phyloP scores from a whole-genome alignment of 2,329 filamentous ascomycete species.

The Cadophora luteo-olivacea region DNA sequence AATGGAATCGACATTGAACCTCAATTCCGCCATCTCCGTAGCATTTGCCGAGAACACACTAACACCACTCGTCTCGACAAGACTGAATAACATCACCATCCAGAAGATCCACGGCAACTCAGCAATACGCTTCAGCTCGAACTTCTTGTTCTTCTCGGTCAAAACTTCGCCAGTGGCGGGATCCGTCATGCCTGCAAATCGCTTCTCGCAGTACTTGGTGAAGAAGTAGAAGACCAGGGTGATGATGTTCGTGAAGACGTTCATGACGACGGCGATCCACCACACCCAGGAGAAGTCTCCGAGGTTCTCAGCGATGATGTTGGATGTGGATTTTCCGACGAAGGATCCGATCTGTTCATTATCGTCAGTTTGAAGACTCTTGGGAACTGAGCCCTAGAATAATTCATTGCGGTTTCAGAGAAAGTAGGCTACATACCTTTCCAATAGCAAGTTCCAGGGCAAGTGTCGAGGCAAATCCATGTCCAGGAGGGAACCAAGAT shows the following conservation, averaged over 20 bases:
- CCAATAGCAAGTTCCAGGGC: constrained; percentile 66
- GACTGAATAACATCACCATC: constrained; percentile 58
- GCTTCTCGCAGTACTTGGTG: constrained; percentile 55
- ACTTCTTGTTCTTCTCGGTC: constrained; percentile 64
- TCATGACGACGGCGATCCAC: constrained; percentile 68
- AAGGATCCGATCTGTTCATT: constrained; percentile 58
- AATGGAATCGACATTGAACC: constrained; percentile 60
- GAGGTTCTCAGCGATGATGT: constrained; percentile 62
- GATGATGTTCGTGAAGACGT: constrained; percentile 64
- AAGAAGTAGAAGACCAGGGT: constrained; percentile 63
- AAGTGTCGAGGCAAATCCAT: constrained; percentile 67
- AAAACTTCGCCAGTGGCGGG: constrained; percentile 63
- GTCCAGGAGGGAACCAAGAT: constrained; percentile 67
- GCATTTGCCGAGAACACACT: constrained; percentile 62
- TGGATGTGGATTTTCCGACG: constrained; percentile 65
- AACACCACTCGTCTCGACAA: constrained; percentile 64
- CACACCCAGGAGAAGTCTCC: constrained; percentile 68
- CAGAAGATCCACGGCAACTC: constrained; percentile 66
- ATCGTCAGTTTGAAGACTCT: not conserved
- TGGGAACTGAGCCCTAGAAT: too few relatives aligned
- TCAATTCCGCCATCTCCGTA: constrained; percentile 65
- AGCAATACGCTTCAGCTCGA: constrained; percentile 61
- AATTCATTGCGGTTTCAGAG: too few relatives aligned
- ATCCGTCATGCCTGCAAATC: constrained; percentile 56
- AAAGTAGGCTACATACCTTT: constrained; percentile 48